These are phyloP conservation scores for Sarocladiaceae sp. DNA, from an alignment of 2,329 filamentous ascomycete genomes.

Conservation along the genomic window DNA sequence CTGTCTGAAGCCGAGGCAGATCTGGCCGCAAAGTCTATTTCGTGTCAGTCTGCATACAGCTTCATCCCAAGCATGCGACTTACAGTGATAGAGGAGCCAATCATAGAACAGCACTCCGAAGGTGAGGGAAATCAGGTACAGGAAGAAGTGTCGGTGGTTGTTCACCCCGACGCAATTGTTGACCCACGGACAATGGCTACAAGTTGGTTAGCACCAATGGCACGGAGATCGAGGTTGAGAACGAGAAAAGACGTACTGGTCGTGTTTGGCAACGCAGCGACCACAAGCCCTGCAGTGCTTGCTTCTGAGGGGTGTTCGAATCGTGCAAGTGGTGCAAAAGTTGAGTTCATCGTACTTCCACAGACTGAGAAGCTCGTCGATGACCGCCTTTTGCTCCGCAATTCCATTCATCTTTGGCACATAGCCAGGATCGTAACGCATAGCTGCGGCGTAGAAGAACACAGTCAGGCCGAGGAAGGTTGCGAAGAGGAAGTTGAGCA, in stretches of 20 bases:
- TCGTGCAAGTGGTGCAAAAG: constrained; percentile 94
- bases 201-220: background rate
- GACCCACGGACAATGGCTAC: constrained; percentile 93
- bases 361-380: constrained; percentile 74
- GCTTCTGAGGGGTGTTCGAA: constrained; percentile 82
- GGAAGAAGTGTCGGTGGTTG: constrained; percentile 91
- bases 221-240: constrained; percentile 15
- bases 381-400: constrained; percentile 80
- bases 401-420: constrained; percentile 87
- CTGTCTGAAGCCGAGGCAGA: constrained; percentile 42
- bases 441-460: constrained; percentile 84
- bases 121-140: constrained; percentile 77
- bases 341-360: constrained; percentile 93
- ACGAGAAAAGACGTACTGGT: constrained; percentile 64
- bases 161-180: constrained; percentile 94
- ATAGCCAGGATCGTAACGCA: constrained; percentile 85
- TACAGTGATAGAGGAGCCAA: constrained; percentile 66
- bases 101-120: constrained; percentile 68
- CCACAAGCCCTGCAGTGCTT: constrained; percentile 93
- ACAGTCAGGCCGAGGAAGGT: constrained; percentile 57
- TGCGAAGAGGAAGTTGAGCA: constrained; percentile 73
- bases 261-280: constrained; percentile 91
- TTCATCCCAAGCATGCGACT: constrained; percentile 22
- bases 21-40: constrained; percentile 3
- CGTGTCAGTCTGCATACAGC: background rate